phyloP scores from a whole-genome alignment of 1,139 yeast genomes.

The Kurtzmaniella natalensis region DNA sequence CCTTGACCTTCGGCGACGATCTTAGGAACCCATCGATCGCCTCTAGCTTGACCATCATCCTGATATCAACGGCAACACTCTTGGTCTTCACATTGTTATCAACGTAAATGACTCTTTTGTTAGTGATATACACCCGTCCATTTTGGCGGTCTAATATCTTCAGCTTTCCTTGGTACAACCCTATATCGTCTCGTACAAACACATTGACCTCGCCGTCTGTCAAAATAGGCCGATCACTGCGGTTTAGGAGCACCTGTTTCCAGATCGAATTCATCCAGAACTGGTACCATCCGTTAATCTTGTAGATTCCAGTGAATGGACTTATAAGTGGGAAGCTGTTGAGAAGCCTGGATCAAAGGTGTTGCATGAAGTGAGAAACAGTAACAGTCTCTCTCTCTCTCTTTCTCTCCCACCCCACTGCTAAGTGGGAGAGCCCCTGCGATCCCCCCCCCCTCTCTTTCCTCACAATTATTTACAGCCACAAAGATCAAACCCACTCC shows the following conservation, averaged over 20 bases:
- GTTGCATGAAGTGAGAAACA: too few species aligned
- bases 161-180: slow-evolving; percentile 66
- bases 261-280: slow-evolving; percentile 22
- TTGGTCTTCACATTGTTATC: slow-evolving; percentile 44
- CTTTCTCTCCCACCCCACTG: background rate
- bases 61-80: slow-evolving; percentile 50
- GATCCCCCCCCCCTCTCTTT: background rate
- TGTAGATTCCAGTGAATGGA: background rate
- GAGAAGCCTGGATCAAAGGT: background rate
- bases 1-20: slow-evolving; percentile 72
- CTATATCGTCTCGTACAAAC: slow-evolving; percentile 52
- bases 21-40: slow-evolving; percentile 63
- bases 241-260: slow-evolving; percentile 35
- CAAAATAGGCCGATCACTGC: slow-evolving; percentile 47
- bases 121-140: slow-evolving; percentile 78
- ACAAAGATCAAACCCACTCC: background rate
- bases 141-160: slow-evolving; percentile 62
- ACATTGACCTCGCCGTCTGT: slow-evolving; percentile 36
- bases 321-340: background rate
- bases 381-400: background rate
- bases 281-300: background rate
- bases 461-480: background rate
- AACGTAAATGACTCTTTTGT: slow-evolving; percentile 66
- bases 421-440: background rate
- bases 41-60: slow-evolving; percentile 40